Evolutionary conservation across 495 filamentous ascomycete genomes (phyloP).

Genomic region (Podospora appendiculata): DNA sequence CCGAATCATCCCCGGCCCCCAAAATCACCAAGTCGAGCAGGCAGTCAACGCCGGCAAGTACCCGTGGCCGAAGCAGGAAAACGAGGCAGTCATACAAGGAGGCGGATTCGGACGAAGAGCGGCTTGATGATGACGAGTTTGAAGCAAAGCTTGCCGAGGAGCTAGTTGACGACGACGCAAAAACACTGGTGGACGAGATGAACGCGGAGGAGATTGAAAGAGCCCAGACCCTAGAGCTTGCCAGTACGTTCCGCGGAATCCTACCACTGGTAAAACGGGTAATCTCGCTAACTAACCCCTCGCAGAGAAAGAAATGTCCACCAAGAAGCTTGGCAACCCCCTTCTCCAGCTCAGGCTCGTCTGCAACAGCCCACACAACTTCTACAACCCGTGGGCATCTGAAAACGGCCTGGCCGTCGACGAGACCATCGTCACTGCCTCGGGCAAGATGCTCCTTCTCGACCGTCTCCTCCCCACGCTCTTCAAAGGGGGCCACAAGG

Average conservation of each 20-base stretch:
- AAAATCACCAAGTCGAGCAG: constrained; percentile 71
- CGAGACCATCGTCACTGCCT: constrained; percentile 72
- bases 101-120: constrained; percentile 57
- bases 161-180: constrained; percentile 43
- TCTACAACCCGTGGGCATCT: constrained; percentile 80
- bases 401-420: constrained; percentile 51
- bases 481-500: constrained; percentile 71
- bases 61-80: constrained; percentile 33
- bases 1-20: constrained; percentile 19
- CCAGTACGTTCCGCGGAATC: constrained; percentile 48
- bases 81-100: constrained; percentile 37
- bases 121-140: constrained; percentile 69
- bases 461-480: constrained; percentile 77
- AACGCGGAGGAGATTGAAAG: constrained; percentile 57
- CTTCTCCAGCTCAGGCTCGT: constrained; percentile 86
- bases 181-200: constrained; percentile 31
- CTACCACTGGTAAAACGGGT: not conserved
- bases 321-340: constrained; percentile 92
- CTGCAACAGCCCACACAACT: constrained; percentile 92
- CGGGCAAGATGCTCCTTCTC: constrained; percentile 91
- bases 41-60: constrained; percentile 58
- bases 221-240: constrained; percentile 66
- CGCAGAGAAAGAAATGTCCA: constrained; percentile 67
- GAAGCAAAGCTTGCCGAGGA: constrained; percentile 59
- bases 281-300: constrained; percentile 10